Evolutionary conservation across 805 yeast species (phyloP), one percentile per base, ranked within the genome.

Genomic region (Candida michaelii): DNA sequence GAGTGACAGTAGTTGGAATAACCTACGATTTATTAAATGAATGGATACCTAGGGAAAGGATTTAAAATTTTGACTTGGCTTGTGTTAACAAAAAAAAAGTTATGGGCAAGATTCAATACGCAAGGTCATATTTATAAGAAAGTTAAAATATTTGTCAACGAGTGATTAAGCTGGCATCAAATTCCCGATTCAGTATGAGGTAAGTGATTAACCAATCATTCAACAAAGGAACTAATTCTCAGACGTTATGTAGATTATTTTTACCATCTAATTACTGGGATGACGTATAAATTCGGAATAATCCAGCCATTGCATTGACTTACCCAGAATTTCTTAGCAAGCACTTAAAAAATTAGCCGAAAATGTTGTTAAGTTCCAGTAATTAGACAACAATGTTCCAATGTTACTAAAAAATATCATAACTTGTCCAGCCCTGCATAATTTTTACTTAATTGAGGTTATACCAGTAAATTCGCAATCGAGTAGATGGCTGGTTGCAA

Each of bases 1-100:
- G 51, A 48, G 36, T 37, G 49, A 44, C 49, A 18, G 30, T 39
- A 48, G 50, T 42, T 45, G 47, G 50, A 34, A 25, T 9, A 34
- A 34, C 37, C 36, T 33, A 23, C 36, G 16, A 21, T 33, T 34
- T 17, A 23, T 34, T 34, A 34, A 25, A 34, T 21, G 37, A 34
- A 23, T 21, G 37, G 19, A 23, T 23, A 34, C 29, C 37, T 34
- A 34, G 37, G 37, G 29, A 34, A 13, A 34, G 37, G 29, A 23
- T 34, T 23, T 23, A 21, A 25, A 25, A 25, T 7, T 23, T 34
- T 34, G 29, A 34, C 27, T 34, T 18, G 30, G 13, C 30, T 27
- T 27, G 30, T 7, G n/a, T 25, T 25, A 11, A n/a, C 29, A 16
- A 12, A 18, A 12, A 31, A 31, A 31, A 17, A 31, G 17, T 31